Evolutionary conservation across 805 yeast species (phyloP), one percentile per base, ranked within the genome.

Genomic region (Candida koratica): DNA sequence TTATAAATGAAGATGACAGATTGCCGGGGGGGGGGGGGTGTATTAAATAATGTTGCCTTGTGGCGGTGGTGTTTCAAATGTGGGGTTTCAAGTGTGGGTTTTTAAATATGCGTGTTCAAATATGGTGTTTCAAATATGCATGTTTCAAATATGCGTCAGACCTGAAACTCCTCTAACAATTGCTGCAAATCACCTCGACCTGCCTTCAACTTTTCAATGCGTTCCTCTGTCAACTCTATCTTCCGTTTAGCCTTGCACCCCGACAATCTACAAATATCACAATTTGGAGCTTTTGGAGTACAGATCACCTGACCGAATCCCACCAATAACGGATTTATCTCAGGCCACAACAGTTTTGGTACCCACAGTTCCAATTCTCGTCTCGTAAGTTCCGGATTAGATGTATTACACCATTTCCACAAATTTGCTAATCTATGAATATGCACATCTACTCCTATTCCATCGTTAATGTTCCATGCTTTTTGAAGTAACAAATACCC

Each of bases 391-490:
- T 89, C 96, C 0, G 97, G 96, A 10, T 77, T 81, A 28, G 70
- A 61, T 10, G 70, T 62, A 12, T 57, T 56, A 2, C 78, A 83
- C 96, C 96, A 88, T 19, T 73, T 69, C 83, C 88, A 87, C 77
- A 82, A 72, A 39, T 76, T 78, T 0, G 88, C 78, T 41, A 88
- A 62, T 36, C 97, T 64, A 48, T 84, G 89, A 36, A 89, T 77
- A 56, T 89, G 97, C 3, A 86, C 89, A 54, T 89, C 97, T 8
- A 89, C 96, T 6, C 97, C 96, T n/a, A 89, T 85, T 0, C 97
- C 97, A 10, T 67, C 63, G 36, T 71, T 79, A 40, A 80, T 64
- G 27, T 69, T 64, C 96, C 96, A 88, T 0, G 93, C 95, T 26
- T 77, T 73, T 49, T 87, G 95, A 40, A 87, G 62, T 1, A 89